phyloP scores from a whole-genome alignment of 768 basidiomycete species.

The Mycena albidolilacea region DNA sequence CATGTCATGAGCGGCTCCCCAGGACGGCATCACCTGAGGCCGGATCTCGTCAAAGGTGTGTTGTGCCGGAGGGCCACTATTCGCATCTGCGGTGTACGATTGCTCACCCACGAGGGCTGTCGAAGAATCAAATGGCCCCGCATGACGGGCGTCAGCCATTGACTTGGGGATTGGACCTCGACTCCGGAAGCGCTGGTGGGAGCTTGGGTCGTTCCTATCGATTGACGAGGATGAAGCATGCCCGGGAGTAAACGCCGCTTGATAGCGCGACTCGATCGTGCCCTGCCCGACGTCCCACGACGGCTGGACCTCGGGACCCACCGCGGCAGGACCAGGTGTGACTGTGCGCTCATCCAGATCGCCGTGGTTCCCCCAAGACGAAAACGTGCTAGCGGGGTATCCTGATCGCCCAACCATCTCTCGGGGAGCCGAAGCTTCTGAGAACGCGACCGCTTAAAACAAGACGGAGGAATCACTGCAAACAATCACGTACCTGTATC shows the following conservation, averaged over 20 bases:
- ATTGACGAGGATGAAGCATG: constrained; percentile 31
- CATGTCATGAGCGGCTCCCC: constrained; percentile 7
- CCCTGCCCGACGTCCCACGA: constrained; percentile 27
- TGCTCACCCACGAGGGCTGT: constrained; percentile 18
- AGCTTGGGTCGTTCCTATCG: constrained; percentile 33
- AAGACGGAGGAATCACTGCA: neutral
- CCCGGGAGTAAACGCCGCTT: constrained; percentile 18
- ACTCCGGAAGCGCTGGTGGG: constrained; percentile 32
- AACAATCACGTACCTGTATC: constrained; percentile 15
- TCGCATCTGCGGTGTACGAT: neutral
- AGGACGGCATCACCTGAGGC: constrained; percentile 27
- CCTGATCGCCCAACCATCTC: constrained; percentile 33
- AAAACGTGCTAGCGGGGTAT: constrained; percentile 33
- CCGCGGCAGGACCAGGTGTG: neutral
- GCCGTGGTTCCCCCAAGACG: constrained; percentile 40
- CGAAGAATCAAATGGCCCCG: neutral
- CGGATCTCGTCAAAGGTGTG: constrained; percentile 21
- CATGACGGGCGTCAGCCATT: constrained; percentile 31
- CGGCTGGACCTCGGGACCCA: constrained; percentile 4
- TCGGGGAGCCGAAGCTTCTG: constrained; percentile 22
- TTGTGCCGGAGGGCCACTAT: constrained; percentile 1
- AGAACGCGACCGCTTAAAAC: neutral
- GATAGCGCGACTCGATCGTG: constrained; percentile 30
- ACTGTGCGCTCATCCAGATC: constrained; percentile 31
- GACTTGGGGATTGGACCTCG: constrained; percentile 24